Evolutionary conservation across 169 alveolate genomes (phyloP).

Genomic region (Plasmodium knowlesi): DNA sequence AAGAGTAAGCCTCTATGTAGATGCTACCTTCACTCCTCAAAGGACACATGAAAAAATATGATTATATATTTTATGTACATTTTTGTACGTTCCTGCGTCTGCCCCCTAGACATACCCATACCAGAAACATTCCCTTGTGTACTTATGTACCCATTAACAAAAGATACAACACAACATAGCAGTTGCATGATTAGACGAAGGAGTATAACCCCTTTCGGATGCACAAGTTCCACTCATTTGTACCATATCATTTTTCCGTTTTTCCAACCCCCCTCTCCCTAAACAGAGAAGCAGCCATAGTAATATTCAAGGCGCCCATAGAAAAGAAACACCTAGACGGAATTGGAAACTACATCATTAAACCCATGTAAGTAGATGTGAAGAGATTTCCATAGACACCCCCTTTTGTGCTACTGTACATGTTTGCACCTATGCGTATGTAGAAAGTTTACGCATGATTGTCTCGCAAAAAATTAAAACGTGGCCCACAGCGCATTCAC

Average conservation of each 20-base stretch:
- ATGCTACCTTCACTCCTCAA: background rate
- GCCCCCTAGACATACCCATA: background rate
- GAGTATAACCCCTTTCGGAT: background rate
- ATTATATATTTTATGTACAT: background rate
- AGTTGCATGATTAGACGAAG: background rate
- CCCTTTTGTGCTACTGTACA: background rate
- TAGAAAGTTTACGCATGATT: too few relatives aligned
- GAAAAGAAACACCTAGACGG: slow-evolving; percentile 55
- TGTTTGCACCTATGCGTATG: too few relatives aligned
- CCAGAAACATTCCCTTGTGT: background rate
- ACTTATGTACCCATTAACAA: background rate
- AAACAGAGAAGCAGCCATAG: slow-evolving; percentile 25
- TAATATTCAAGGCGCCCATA: slow-evolving; percentile 18
- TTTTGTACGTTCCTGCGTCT: background rate
- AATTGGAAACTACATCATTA: slow-evolving; percentile 22
- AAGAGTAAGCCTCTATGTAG: slow-evolving; percentile 27
- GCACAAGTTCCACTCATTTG: background rate
- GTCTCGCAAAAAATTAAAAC: background rate
- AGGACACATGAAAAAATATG: background rate
- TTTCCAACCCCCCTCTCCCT: background rate
- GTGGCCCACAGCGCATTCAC: background rate
- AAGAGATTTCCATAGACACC: background rate
- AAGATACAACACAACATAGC: background rate
- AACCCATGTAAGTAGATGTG: slow-evolving; percentile 49
- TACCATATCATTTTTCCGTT: background rate